Conservation (phyloP, 495 filamentous ascomycete species). For the Neurospora africana region DNA sequence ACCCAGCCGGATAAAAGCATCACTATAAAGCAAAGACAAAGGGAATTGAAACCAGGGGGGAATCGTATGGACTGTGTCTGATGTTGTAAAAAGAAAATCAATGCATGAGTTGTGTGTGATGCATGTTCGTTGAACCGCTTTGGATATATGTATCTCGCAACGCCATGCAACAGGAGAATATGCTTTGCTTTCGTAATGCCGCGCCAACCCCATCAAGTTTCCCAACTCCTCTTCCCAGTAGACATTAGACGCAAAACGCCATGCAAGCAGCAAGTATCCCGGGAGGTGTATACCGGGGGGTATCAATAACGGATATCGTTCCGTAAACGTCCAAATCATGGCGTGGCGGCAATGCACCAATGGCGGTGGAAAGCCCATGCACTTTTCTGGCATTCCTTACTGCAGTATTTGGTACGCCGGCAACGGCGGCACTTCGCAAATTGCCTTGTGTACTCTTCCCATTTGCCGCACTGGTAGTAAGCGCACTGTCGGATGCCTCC, state of each 20-base stretch:
- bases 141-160: slow-evolving; percentile 19
- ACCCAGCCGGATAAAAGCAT: background rate
- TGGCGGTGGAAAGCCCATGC: slow-evolving; percentile 97
- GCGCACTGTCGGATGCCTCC: slow-evolving; percentile 95
- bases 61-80: background rate
- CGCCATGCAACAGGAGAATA: slow-evolving; percentile 20
- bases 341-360: slow-evolving; percentile 78
- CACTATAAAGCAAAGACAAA: background rate
- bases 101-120: slow-evolving; percentile 1
- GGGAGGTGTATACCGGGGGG: slow-evolving; percentile 22
- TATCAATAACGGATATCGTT: slow-evolving; percentile 24
- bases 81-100: background rate
- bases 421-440: slow-evolving; percentile 97
- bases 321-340: slow-evolving; percentile 20
- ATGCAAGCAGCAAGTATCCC: slow-evolving; percentile 19
- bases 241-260: slow-evolving; percentile 26
- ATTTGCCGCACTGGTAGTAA: slow-evolving; percentile 94
- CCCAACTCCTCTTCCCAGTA: slow-evolving; percentile 11
- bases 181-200: slow-evolving; percentile 17
- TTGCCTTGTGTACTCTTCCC: slow-evolving; percentile 91
- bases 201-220: slow-evolving; percentile 4
- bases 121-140: background rate
- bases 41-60: background rate
- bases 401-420: slow-evolving; percentile 97
- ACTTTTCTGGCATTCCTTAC: slow-evolving; percentile 98